Base-by-base conservation (phyloP, 495 filamentous ascomycete genomes). In the Podospora bellae-mahoneyi region DNA sequence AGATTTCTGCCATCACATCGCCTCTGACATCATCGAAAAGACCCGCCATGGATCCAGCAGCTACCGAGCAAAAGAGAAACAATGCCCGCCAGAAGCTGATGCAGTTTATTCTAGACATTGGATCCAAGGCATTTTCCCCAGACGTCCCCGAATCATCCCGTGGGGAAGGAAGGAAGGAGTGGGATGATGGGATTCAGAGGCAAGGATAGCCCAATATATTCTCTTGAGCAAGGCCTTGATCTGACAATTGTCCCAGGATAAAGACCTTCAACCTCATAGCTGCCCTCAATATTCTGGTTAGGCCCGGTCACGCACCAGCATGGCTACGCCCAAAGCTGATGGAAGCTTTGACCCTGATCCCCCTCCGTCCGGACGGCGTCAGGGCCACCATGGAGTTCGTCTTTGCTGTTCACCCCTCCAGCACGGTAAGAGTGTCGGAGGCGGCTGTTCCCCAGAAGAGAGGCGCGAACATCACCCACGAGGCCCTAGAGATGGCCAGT, bases 371-470 rank as follows among this genome's bases (percentile, higher is more conserved):
- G 0, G 79, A 83, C 55, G 91, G 91, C 3, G 88, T 93, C 4
- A 75, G 90, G 20, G 84, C 88, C 54, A 89, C 87, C 0, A 84
- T 94, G 58, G 85, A 92, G 71, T 93, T 93, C 71, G 82, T 93
- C 80, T 74, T 90, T 78, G 72, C 87, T 72, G 81, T 87, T 73
- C 79, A 86, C 76, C 74, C 88, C 68, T 79, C 80, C 15, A 81
- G 80, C 64, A 77, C 78, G 10, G 75, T 78, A 48, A 76, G 68
- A 53, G 44, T 67, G 13, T 75, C 78, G 34, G 80, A 84, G 68
- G 78, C 77, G 1, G 76, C 73, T 7, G 71, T 72, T 5, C 77
- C 78, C 3, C 78, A 82, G 71, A 82, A 80, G 62, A 74, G 77
- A 66, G 90, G 89, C 0, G 85, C 89, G 3, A 85, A 85, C 68